These are phyloP conservation scores for Claviceps arundinis DNA, from an alignment of 2,329 filamentous ascomycete genomes.

Conservation along the genomic window DNA sequence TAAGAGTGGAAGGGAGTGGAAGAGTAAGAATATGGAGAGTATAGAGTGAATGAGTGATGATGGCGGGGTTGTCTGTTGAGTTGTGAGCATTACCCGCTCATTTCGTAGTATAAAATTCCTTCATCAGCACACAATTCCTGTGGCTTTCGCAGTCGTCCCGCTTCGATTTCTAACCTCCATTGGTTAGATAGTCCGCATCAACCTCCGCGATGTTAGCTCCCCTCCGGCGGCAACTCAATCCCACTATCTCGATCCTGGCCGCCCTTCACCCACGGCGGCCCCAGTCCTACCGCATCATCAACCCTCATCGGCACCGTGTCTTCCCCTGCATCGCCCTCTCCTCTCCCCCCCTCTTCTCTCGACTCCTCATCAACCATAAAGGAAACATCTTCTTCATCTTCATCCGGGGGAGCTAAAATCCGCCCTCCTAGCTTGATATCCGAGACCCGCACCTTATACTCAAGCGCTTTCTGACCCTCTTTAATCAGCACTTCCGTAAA, in stretches of 20 bases:
- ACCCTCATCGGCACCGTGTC: conserved; percentile 11
- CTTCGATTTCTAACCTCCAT: no score
- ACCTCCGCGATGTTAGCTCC: conserved; percentile 14
- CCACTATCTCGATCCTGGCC: conserved; percentile 39
- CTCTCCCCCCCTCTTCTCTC: not conserved
- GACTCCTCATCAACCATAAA: not conserved
- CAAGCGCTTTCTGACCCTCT: conserved; percentile 76
- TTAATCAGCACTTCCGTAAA: conserved; percentile 86
- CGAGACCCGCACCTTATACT: conserved; percentile 64
- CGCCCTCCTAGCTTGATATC: conserved; percentile 74
- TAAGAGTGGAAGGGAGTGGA: no score
- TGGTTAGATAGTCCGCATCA: no score
- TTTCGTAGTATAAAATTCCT: not conserved
- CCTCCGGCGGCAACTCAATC: conserved; percentile 32
- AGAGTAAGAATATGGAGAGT: no score
- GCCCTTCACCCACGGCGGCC: conserved; percentile 23
- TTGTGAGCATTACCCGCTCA: not conserved
- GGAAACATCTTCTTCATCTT: conserved; percentile 29
- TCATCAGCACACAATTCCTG: no score
- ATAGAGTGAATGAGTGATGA: conserved; percentile 3
- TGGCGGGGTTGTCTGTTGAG: not conserved
- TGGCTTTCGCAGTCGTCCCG: no score
- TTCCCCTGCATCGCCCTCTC: conserved; percentile 12
- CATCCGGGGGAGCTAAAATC: conserved; percentile 56
- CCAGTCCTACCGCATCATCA: conserved; percentile 9